Evolutionary conservation across 495 filamentous ascomycete species (phyloP), one percentile per base, ranked within the genome.

Genomic region (Annulohypoxylon stygium): DNA sequence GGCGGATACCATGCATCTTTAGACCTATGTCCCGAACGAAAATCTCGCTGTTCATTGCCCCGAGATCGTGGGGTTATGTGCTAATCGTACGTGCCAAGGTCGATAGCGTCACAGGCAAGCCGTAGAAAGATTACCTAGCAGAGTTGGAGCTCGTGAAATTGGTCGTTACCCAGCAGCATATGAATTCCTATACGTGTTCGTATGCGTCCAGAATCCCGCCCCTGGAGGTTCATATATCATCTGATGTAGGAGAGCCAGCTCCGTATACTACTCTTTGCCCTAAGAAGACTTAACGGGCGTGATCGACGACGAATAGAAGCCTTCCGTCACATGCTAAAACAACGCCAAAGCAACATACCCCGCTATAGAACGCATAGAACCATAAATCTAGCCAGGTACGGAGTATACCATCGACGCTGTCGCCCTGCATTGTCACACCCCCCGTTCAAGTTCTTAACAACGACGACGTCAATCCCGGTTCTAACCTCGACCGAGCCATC

Each of bases 21-120:
- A 62, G 58, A 48, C 34, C 59, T 33, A 20, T 59, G n/a, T 10
- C 34, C 57, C 43, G 60, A 62, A 45, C 37, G 33, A 64, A 34
- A 34, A 69, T 30, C 61, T 75, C 73, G 73, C 73, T 72, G 30
- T 4, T 6, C 59, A 72, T 72, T 75, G 51, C 37, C 23, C 73
- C 73, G 73, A 75, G 69, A 75, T 71, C 73, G 73, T 75, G 73
- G 73, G 73, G 73, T 72, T 59, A 20, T 33, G 39, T 59, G 58
- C 51, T 67, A 43, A 61, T 63, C 55, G 57, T 20, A 60, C 43
- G 55, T 33, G 23, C 43, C 47, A 54, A 54, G 57, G 55, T 63
- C 20, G 23, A 45, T 61, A 47, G 36, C 69, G 33, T 43, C 50
- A 58, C 50, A 25, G 25, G 50, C 50, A 54, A 33, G 12, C 8